phyloP scores from a whole-genome alignment of 148 eudicot species.

The Chenopodium quinoa region DNA sequence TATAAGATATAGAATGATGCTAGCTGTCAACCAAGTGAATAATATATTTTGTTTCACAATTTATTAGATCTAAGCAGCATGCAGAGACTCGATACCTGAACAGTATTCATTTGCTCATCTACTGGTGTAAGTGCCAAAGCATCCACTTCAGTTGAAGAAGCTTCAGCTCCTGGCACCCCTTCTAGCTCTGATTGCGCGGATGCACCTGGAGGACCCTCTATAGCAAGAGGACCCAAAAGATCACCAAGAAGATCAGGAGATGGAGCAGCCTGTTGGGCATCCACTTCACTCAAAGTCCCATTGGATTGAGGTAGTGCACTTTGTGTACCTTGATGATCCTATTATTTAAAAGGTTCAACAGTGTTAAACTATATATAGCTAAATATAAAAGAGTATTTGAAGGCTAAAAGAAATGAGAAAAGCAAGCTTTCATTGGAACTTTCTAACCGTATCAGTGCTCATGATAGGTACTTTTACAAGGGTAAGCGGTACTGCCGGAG shows the following conservation, averaged over 20 bases:
- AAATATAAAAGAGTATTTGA: neutral
- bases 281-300: constrained; percentile 62
- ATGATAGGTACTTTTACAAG: constrained; percentile 73
- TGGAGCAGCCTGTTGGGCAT: constrained; percentile 59
- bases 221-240: constrained; percentile 84
- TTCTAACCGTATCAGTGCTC: constrained; percentile 56
- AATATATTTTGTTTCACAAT: neutral
- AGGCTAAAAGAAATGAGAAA: neutral
- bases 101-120: constrained; percentile 59
- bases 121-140: constrained; percentile 78
- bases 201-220: constrained; percentile 76
- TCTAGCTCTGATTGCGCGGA: constrained; percentile 50
- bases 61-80: neutral
- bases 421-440: constrained; percentile 7
- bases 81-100: constrained; percentile 56
- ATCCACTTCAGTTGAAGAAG: constrained; percentile 42
- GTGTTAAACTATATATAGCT: neutral
- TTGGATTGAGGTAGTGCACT: constrained; percentile 50
- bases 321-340: constrained; percentile 52
- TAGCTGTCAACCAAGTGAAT: too few relatives aligned
- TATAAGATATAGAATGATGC: too few relatives aligned
- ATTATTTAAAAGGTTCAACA: constrained; percentile 10
- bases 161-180: constrained; percentile 38
- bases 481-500: constrained; percentile 65
- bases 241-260: constrained; percentile 85